These are phyloP conservation scores for Eutrema japonicum DNA, from an alignment of 345 rosid species.

Conservation along the genomic window DNA sequence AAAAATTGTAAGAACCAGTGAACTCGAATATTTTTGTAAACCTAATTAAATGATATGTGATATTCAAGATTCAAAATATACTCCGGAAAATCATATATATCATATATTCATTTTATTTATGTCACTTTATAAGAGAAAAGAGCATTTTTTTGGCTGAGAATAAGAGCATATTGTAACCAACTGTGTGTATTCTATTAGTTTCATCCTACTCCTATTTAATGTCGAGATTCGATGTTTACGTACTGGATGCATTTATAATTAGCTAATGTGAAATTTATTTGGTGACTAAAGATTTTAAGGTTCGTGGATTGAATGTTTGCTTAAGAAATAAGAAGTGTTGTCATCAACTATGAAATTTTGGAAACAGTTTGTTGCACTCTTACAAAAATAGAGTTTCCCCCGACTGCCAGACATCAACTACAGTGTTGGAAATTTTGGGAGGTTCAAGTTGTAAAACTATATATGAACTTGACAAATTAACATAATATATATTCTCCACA, in stretches of 20 bases:
- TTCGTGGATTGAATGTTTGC: not conserved
- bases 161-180: constrained; percentile 7
- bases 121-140: not conserved
- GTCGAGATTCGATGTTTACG: not conserved
- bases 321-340: constrained; percentile 9
- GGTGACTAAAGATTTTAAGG: not conserved
- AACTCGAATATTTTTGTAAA: not conserved
- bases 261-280: not conserved
- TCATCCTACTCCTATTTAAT: not conserved
- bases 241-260: not conserved
- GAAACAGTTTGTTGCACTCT: not conserved
- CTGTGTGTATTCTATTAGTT: constrained; percentile 7
- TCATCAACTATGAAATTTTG: not conserved
- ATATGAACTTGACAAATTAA: constrained; percentile 13
- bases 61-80: not conserved
- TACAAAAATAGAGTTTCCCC: not conserved
- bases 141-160: not conserved
- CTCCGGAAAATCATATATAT: not conserved
- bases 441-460: not conserved
- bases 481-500: constrained; percentile 7
- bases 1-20: not conserved
- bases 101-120: not conserved
- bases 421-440: constrained; percentile 19
- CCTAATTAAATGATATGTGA: not conserved
- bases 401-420: constrained; percentile 7